Evolutionary conservation across 257 asterid genomes (phyloP).

Genomic region (Nicotiana obtusifolia): DNA sequence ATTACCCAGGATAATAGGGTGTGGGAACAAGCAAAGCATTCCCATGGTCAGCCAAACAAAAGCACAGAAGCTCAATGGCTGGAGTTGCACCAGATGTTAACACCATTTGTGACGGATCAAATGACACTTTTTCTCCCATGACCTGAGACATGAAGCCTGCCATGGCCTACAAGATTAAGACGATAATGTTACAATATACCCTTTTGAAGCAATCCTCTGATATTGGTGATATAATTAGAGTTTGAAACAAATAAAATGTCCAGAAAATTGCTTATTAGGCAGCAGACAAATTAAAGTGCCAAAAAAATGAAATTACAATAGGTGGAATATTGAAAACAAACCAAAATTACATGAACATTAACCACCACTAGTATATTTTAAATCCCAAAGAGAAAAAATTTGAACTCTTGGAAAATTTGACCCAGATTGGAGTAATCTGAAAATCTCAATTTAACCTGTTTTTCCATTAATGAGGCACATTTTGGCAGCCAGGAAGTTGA

Average conservation of each 20-base stretch:
- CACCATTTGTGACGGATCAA: slow-evolving; percentile 63
- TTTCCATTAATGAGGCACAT: neutral
- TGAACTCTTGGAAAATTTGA: neutral
- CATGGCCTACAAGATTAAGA: slow-evolving; percentile 52
- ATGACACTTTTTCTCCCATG: slow-evolving; percentile 62
- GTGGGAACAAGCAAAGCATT: slow-evolving; percentile 91
- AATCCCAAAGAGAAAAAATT: neutral
- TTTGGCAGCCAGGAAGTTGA: slow-evolving; percentile 1
- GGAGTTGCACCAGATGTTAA: slow-evolving; percentile 88
- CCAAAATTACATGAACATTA: neutral
- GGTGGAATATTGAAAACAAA: neutral
- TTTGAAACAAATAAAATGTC: neutral
- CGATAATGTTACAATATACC: neutral
- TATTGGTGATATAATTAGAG: neutral
- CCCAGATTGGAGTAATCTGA: neutral
- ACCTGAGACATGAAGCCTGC: slow-evolving; percentile 82
- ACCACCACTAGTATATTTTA: neutral
- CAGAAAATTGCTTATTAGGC: neutral
- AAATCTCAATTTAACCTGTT: neutral
- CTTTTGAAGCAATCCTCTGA: neutral
- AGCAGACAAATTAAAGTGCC: neutral
- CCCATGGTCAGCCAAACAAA: slow-evolving; percentile 92
- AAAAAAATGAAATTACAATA: neutral
- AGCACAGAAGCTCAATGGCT: slow-evolving; percentile 81
- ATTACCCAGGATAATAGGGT: slow-evolving; percentile 95